Percentiles rank a stretch among this genome's conserved stretches.
These are phyloP conservation scores for Trichocladium antarcticum DNA, from an alignment of 495 filamentous ascomycete species.

Conservation along the genomic window DNA sequence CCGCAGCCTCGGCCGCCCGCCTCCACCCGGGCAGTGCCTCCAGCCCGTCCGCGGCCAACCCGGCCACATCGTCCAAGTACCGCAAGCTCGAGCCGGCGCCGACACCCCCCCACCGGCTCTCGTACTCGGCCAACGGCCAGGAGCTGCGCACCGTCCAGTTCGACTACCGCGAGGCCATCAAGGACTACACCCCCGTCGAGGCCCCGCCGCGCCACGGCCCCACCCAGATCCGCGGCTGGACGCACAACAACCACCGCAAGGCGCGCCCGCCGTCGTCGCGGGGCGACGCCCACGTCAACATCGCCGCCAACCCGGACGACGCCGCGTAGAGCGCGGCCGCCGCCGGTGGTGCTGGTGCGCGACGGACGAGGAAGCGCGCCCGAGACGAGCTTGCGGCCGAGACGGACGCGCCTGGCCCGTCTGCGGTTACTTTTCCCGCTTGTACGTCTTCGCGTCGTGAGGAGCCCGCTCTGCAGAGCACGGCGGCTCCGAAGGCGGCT, in stretches of 20 bases:
- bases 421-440: too few relatives aligned
- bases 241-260: constrained; percentile 36
- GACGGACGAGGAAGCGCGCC: too few relatives aligned
- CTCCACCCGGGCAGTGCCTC: constrained; percentile 21
- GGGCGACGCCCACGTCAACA: constrained; percentile 5
- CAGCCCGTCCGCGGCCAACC: constrained; percentile 19
- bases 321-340: not conserved
- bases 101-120: constrained; percentile 33
- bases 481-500: too few relatives aligned
- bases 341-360: not conserved
- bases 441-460: too few relatives aligned
- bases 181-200: constrained; percentile 35
- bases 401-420: too few relatives aligned
- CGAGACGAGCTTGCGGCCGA: too few relatives aligned
- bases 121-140: constrained; percentile 29
- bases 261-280: too few relatives aligned
- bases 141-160: constrained; percentile 40
- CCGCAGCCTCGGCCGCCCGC: constrained; percentile 5
- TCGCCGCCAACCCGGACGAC: not conserved
- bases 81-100: constrained; percentile 41
- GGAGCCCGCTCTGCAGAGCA: too few relatives aligned
- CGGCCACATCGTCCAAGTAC: constrained; percentile 25
- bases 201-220: constrained; percentile 36
- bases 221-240: constrained; percentile 40
- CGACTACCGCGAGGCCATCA: constrained; percentile 38